A percentile compares a stretch with the other conserved stretches of the same genome.
Evolutionary conservation across 352 stramenopile species (phyloP).

Genomic region (Pythium dissotocum): DNA sequence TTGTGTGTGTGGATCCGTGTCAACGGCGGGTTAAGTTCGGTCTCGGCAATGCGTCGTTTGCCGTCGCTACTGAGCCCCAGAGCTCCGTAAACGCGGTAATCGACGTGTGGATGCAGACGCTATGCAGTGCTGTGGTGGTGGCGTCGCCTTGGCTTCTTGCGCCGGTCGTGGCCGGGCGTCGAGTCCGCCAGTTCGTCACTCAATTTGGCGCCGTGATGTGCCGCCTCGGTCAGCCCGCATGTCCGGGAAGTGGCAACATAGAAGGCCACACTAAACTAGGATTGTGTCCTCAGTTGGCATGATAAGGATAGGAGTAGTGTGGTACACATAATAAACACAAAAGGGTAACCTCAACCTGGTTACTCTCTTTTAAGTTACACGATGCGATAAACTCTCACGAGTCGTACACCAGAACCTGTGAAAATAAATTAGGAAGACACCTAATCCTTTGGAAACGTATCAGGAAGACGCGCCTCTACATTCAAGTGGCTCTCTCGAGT

Average conservation of each 20-base stretch:
- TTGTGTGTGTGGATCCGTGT: not conserved
- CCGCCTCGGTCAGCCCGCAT: not conserved
- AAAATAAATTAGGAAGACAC: too few relatives aligned
- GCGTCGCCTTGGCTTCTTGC: not conserved
- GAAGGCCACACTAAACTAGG: conserved; percentile 4
- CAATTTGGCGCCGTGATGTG: conserved; percentile 3
- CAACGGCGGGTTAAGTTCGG: not conserved
- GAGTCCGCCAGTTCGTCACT: conserved; percentile 2
- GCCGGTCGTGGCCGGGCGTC: not conserved
- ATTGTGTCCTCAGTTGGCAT: not conserved
- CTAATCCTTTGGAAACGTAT: too few relatives aligned
- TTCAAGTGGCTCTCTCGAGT: too few relatives aligned
- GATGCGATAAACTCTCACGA: not conserved
- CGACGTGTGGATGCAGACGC: not conserved
- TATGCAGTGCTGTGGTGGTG: not conserved
- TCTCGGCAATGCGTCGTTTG: not conserved
- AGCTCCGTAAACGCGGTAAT: not conserved
- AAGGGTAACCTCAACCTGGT: not conserved
- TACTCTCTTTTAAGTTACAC: not conserved
- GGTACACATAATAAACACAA: not conserved
- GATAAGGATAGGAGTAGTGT: not conserved
- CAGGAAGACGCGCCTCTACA: too few relatives aligned
- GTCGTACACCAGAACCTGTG: not conserved
- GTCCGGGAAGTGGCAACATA: not conserved
- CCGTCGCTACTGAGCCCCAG: not conserved